phyloP scores from a whole-genome alignment of 2,329 filamentous ascomycete genomes.

The Trichoderma aggressivum region DNA sequence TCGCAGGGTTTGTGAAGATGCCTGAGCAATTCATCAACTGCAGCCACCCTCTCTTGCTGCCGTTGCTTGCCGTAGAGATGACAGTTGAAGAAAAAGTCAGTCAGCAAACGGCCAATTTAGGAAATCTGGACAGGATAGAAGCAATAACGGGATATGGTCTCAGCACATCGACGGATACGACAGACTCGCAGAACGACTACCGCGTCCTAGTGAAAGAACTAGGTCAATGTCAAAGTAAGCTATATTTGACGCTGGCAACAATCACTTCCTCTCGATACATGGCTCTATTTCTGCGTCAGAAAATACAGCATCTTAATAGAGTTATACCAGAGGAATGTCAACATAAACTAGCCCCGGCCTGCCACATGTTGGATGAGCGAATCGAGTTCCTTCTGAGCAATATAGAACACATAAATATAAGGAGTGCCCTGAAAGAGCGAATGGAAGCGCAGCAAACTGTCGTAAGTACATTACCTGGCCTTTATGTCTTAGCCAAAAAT shows the following conservation, averaged over 20 bases:
- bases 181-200: neutral
- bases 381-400: neutral
- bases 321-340: neutral
- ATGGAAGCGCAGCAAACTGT: neutral
- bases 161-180: too few species aligned
- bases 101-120: rapidly evolving
- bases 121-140: neutral
- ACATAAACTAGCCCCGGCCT: neutral
- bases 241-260: neutral
- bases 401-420: neutral
- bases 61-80: neutral
- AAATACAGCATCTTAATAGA: neutral
- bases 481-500: neutral
- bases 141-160: neutral
- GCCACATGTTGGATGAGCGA: neutral
- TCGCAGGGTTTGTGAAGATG: neutral
- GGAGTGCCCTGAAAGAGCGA: neutral
- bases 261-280: neutral
- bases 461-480: neutral
- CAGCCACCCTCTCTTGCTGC: neutral
- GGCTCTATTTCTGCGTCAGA: neutral
- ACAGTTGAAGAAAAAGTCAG: too few species aligned
- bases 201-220: neutral
- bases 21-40: neutral
- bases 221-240: neutral